These are phyloP conservation scores for Infundibulicybe gibba DNA, from an alignment of 768 basidiomycete species.

Conservation along the genomic window DNA sequence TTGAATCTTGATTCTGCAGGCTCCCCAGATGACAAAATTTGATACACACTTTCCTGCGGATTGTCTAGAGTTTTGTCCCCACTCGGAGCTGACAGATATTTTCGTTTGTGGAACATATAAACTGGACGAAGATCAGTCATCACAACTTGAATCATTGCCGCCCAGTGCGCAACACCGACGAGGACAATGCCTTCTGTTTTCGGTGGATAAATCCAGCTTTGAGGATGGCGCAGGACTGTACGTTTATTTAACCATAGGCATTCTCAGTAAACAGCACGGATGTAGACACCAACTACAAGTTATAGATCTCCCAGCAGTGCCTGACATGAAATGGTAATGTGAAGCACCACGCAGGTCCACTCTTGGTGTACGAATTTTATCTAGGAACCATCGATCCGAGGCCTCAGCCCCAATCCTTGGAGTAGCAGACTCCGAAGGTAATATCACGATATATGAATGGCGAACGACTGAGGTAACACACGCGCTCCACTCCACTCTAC, in stretches of 20 bases:
- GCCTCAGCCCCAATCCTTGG: slow-evolving; percentile 49
- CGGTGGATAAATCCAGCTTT: slow-evolving; percentile 25
- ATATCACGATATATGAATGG: slow-evolving; percentile 63
- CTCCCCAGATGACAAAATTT: too few relatives aligned
- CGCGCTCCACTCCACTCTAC: background rate
- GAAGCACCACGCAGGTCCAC: background rate
- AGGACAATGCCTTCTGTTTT: slow-evolving; percentile 75
- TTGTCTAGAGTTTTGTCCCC: slow-evolving; percentile 88
- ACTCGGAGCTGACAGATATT: slow-evolving; percentile 50
- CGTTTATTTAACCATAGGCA: slow-evolving; percentile 8
- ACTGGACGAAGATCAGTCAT: slow-evolving; percentile 40
- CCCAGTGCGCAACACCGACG: slow-evolving; percentile 39
- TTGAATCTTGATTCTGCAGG: too few relatives aligned
- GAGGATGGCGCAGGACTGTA: slow-evolving; percentile 30
- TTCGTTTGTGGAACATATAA: slow-evolving; percentile 93
- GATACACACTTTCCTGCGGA: slow-evolving; percentile 88
- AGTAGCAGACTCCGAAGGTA: slow-evolving; percentile 85
- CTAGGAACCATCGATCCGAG: slow-evolving; percentile 56
- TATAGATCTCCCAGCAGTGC: slow-evolving; percentile 73
- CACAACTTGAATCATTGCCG: slow-evolving; percentile 4
- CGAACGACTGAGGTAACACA: slow-evolving; percentile 41
- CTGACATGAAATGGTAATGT: slow-evolving; percentile 93
- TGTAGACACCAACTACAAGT: slow-evolving; percentile 60
- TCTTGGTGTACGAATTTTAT: background rate
- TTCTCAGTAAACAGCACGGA: background rate